Conservation (phyloP, 2,329 filamentous ascomycete genomes). For the Colletotrichum magnum region DNA sequence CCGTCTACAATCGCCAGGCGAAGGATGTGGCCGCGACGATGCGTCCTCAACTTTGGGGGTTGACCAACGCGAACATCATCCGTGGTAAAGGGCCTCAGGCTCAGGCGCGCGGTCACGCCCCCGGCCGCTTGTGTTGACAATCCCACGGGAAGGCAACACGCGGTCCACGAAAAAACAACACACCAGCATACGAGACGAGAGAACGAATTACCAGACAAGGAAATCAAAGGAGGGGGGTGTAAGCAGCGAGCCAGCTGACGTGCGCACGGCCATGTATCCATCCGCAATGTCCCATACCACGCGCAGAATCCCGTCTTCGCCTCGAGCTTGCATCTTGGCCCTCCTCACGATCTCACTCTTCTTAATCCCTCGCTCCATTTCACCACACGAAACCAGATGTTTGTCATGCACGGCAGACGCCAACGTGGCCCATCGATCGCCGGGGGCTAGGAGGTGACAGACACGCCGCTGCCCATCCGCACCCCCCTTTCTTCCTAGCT, state of each 20-base stretch:
- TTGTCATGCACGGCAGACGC: conserved; percentile 16
- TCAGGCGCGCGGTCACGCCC: background rate
- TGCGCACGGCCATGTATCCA: conserved; percentile 14
- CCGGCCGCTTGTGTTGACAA: background rate
- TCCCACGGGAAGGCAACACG: background rate
- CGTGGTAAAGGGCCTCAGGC: background rate
- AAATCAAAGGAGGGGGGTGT: conserved; percentile 13
- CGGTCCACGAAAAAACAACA: background rate
- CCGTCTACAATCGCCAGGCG: background rate
- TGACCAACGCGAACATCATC: background rate
- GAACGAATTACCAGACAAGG: background rate
- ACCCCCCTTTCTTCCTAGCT: background rate
- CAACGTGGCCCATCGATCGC: conserved; percentile 12
- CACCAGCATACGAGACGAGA: background rate
- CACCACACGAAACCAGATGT: conserved; percentile 4
- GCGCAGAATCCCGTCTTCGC: conserved; percentile 2
- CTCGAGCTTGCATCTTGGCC: conserved; percentile 8
- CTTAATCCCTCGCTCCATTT: background rate
- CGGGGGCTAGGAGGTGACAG: background rate
- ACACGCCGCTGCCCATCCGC: background rate
- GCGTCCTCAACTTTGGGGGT: background rate
- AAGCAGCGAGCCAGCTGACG: conserved; percentile 38
- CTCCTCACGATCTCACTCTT: conserved; percentile 16
- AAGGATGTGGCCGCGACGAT: background rate
- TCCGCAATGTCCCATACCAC: conserved; percentile 12